Evolutionary conservation across 176 grass and related monocot species (phyloP).

Genomic region (Otatea glauca): DNA sequence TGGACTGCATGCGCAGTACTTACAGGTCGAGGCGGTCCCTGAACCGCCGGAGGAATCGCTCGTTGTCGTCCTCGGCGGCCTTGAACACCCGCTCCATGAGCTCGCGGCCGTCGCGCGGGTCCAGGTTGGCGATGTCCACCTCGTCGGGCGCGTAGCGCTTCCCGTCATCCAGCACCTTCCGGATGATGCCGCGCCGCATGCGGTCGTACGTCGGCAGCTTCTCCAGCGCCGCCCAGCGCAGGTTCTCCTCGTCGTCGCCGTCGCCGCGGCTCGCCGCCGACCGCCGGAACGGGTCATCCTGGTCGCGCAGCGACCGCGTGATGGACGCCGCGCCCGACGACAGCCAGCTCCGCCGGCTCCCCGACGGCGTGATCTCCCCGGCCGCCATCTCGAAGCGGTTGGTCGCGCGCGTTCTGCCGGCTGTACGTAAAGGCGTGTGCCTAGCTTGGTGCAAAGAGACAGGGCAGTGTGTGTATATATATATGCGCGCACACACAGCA

Average conservation of each 20-base stretch:
- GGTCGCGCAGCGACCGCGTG: conserved; percentile 33
- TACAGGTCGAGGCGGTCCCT: conserved; percentile 63
- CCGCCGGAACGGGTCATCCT: conserved; percentile 46
- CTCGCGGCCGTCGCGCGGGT: conserved; percentile 40
- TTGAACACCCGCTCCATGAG: conserved; percentile 63
- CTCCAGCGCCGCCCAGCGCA: conserved; percentile 70
- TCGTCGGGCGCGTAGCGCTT: conserved; percentile 26
- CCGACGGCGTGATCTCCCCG: conserved; percentile 28
- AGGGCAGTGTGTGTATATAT: not conserved
- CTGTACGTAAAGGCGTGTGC: not conserved
- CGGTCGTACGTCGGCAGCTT: conserved; percentile 75
- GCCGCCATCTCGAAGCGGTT: conserved; percentile 23
- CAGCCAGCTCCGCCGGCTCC: conserved; percentile 47
- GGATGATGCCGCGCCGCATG: conserved; percentile 51
- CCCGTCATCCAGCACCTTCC: conserved; percentile 30
- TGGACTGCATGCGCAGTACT: not conserved
- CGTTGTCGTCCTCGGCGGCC: conserved; percentile 69
- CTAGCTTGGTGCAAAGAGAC: not conserved
- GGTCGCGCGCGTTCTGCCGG: too few species aligned
- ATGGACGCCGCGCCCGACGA: conserved; percentile 32
- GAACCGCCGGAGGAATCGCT: conserved; percentile 55
- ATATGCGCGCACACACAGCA: not conserved
- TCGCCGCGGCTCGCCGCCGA: conserved; percentile 12
- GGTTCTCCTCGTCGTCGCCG: conserved; percentile 61
- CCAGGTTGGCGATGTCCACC: conserved; percentile 59